phyloP scores from a whole-genome alignment of 2,329 filamentous ascomycete species.

The Penicillium sumatraense region DNA sequence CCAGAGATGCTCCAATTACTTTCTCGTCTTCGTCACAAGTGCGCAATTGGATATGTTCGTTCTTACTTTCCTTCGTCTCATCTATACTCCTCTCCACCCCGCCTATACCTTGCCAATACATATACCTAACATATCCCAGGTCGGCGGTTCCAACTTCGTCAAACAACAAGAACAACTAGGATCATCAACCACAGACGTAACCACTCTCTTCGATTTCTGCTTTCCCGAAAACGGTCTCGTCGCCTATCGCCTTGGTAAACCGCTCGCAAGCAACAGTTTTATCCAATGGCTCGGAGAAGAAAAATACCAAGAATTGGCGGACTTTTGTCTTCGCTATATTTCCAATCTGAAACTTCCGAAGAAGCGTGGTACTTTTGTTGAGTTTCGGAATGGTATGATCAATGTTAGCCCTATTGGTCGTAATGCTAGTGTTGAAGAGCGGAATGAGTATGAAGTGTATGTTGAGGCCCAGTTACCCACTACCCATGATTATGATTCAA shows the following conservation, averaged over 20 bases:
- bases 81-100: not conserved
- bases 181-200: conserved; percentile 69
- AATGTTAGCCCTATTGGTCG: conserved; percentile 70
- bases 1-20: conserved; percentile 85
- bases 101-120: not conserved
- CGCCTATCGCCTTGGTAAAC: conserved; percentile 80
- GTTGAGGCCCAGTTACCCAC: too few relatives aligned
- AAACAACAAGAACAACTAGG: conserved; percentile 98
- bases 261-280: conserved; percentile 80
- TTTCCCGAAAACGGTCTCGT: conserved; percentile 97
- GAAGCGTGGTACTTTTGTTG: conserved; percentile 70
- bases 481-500: too few relatives aligned
- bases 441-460: conserved; percentile 74
- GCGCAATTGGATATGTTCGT: conserved; percentile 39
- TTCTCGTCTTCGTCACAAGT: conserved; percentile 71
- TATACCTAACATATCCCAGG: too few relatives aligned
- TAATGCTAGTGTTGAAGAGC: conserved; percentile 80
- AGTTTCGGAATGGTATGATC: conserved; percentile 70
- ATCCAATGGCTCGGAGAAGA: conserved; percentile 90
- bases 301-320: conserved; percentile 66
- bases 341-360: conserved; percentile 64
- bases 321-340: conserved; percentile 65
- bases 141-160: conserved; percentile 86
- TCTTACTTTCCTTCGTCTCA: too few relatives aligned
- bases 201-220: conserved; percentile 92